Evolutionary conservation across 2,329 filamentous ascomycete species (phyloP).

Genomic region (Harringtonia lauricola): DNA sequence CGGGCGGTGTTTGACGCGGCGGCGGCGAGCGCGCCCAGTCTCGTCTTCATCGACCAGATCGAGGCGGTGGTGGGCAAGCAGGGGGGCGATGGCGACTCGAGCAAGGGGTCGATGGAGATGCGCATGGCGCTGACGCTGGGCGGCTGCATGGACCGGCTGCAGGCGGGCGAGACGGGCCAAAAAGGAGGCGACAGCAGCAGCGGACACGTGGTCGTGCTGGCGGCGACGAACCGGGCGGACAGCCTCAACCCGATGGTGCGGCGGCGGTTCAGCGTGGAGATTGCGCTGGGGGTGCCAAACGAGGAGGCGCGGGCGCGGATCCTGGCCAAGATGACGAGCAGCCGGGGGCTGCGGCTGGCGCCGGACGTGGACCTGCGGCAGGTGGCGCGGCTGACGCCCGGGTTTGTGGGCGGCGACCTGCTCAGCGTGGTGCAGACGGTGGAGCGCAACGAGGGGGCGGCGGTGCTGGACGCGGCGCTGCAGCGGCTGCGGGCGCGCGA

Average conservation of each 20-base stretch:
- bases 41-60: conserved; percentile 88
- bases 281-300: conserved; percentile 81
- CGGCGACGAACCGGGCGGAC: conserved; percentile 81
- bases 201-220: conserved; percentile 67
- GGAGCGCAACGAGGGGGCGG: conserved; percentile 1
- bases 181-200: conserved; percentile 35
- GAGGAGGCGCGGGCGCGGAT: conserved; percentile 69
- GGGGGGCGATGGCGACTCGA: conserved; percentile 57
- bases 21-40: conserved; percentile 70
- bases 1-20: conserved; percentile 82
- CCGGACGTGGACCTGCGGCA: conserved; percentile 61
- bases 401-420: conserved; percentile 87
- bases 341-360: conserved; percentile 50
- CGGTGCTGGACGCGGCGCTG: background rate
- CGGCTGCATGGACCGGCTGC: conserved; percentile 76
- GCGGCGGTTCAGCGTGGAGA: conserved; percentile 70
- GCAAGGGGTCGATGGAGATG: conserved; percentile 75
- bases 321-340: conserved; percentile 58
- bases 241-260: conserved; percentile 68
- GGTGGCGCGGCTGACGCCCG: conserved; percentile 76
- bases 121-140: conserved; percentile 74
- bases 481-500: background rate
- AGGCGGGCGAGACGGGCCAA: conserved; percentile 56
- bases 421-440: conserved; percentile 47
- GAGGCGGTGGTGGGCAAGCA: conserved; percentile 83